These are phyloP conservation scores for Harrya chromipes DNA, from an alignment of 768 basidiomycete species.

Conservation along the genomic window DNA sequence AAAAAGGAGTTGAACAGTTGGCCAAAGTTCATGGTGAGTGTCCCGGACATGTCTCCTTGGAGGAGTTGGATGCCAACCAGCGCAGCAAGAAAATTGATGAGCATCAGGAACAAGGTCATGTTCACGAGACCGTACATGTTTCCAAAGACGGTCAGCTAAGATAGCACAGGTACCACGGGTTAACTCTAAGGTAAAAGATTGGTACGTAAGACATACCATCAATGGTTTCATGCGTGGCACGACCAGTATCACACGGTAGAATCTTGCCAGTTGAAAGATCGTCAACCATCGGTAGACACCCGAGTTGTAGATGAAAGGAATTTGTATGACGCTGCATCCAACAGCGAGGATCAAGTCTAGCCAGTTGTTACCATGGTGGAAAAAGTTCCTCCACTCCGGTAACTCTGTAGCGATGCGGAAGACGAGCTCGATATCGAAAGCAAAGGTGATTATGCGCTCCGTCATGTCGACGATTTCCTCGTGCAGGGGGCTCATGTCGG, in stretches of 20 bases:
- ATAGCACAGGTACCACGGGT: background rate
- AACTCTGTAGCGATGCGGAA: no score
- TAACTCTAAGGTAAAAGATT: no score
- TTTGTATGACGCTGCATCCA: slow-evolving; percentile 74
- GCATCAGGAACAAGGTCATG: slow-evolving; percentile 86
- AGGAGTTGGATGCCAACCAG: slow-evolving; percentile 54
- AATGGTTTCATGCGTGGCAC: slow-evolving; percentile 89
- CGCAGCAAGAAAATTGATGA: slow-evolving; percentile 84
- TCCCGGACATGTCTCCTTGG: slow-evolving; percentile 48
- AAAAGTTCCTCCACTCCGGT: slow-evolving; percentile 48
- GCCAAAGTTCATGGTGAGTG: slow-evolving; percentile 66
- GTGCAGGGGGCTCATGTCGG: slow-evolving; percentile 47
- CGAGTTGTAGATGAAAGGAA: slow-evolving; percentile 69
- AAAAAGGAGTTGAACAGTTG: slow-evolving; percentile 84
- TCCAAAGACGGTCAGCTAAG: slow-evolving; percentile 82
- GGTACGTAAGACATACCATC: slow-evolving; percentile 47
- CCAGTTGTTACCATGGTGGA: slow-evolving; percentile 57
- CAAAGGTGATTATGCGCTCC: slow-evolving; percentile 74
- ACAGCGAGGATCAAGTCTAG: slow-evolving; percentile 77
- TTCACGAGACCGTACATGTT: slow-evolving; percentile 89
- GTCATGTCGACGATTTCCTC: slow-evolving; percentile 52
- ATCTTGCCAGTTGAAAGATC: slow-evolving; percentile 78
- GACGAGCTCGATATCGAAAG: slow-evolving; percentile 32
- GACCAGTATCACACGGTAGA: slow-evolving; percentile 89
- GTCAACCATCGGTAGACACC: slow-evolving; percentile 85